A percentile compares a stretch with the other conserved stretches of the same genome.
phyloP scores from a whole-genome alignment of 2,329 filamentous ascomycete genomes.

The Periconia macrospinosa region DNA sequence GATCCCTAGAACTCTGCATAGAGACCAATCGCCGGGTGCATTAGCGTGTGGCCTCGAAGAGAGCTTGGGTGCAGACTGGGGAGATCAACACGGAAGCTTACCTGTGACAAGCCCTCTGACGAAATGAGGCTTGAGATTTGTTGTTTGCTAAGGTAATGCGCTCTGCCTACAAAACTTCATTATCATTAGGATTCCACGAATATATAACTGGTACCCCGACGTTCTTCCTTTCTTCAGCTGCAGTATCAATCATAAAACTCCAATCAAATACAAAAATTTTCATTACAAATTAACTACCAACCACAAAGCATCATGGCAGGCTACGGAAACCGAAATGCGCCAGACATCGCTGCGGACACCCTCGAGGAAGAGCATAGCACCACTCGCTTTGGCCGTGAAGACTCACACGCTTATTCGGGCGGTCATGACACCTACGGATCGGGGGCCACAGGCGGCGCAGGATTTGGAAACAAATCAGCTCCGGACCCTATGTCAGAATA shows the following conservation, averaged over 20 bases:
- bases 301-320: slow-evolving; percentile 26
- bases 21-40: neutral
- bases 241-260: too few relatives aligned
- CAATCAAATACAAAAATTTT: too few relatives aligned
- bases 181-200: neutral
- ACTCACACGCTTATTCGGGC: slow-evolving; percentile 32
- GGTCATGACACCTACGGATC: slow-evolving; percentile 33
- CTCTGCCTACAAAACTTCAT: neutral
- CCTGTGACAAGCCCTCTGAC: slow-evolving; percentile 24
- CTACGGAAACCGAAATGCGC: slow-evolving; percentile 41
- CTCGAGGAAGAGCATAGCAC: slow-evolving; percentile 11
- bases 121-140: slow-evolving; percentile 27
- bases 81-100: slow-evolving; percentile 9
- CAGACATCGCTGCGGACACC: slow-evolving; percentile 14
- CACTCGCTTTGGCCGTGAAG: slow-evolving; percentile 30
- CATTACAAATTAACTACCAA: neutral
- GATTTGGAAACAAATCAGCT: slow-evolving; percentile 40
- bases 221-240: neutral
- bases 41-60: neutral
- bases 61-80: neutral
- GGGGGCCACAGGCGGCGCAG: slow-evolving; percentile 36
- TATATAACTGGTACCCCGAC: neutral
- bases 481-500: slow-evolving; percentile 8
- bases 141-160: neutral
- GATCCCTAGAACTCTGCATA: neutral